Conservation (phyloP, 2,329 filamentous ascomycete species). For the Cyphellophora europaea region DNA sequence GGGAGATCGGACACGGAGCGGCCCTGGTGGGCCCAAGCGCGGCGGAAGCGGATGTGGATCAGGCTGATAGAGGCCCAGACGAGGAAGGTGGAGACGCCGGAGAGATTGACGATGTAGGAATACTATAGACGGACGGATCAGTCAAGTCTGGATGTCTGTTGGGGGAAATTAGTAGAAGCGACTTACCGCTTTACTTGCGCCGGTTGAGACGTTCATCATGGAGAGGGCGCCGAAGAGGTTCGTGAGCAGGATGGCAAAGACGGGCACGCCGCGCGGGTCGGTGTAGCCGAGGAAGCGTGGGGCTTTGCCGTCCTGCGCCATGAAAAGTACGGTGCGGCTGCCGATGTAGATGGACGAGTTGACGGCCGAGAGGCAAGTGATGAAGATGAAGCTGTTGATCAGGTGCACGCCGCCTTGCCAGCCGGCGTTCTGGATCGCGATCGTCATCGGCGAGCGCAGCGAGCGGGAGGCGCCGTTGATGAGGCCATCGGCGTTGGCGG, state of each 20-base stretch:
- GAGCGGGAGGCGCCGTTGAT: conserved; percentile 54
- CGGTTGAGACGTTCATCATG: conserved; percentile 13
- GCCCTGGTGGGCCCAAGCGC: conserved; percentile 27
- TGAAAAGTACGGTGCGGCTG: conserved; percentile 63
- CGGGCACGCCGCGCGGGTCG: conserved; percentile 35
- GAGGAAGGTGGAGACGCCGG: conserved; percentile 12
- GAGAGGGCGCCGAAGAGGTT: conserved; percentile 13
- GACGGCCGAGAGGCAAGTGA: conserved; percentile 62
- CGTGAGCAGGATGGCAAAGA: conserved; percentile 13
- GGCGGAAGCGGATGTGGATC: conserved; percentile 33
- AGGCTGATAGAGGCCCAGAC: conserved; percentile 27
- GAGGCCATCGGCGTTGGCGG: conserved; percentile 56
- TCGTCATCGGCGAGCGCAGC: conserved; percentile 62
- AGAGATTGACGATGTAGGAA: conserved; percentile 13
- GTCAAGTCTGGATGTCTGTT: too few species aligned
- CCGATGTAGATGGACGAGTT: conserved; percentile 68
- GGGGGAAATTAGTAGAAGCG: too few species aligned
- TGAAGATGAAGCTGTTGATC: conserved; percentile 68
- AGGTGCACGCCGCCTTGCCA: conserved; percentile 65
- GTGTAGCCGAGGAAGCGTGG: conserved; percentile 61
- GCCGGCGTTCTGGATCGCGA: conserved; percentile 64
- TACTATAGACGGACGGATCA: too few species aligned
- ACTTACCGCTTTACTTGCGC: conserved; percentile 13
- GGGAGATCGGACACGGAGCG: conserved; percentile 33
- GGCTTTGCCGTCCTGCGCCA: conserved; percentile 65